phyloP scores from a whole-genome alignment of 2,329 filamentous ascomycete genomes.

The Exserohilum turcica region DNA sequence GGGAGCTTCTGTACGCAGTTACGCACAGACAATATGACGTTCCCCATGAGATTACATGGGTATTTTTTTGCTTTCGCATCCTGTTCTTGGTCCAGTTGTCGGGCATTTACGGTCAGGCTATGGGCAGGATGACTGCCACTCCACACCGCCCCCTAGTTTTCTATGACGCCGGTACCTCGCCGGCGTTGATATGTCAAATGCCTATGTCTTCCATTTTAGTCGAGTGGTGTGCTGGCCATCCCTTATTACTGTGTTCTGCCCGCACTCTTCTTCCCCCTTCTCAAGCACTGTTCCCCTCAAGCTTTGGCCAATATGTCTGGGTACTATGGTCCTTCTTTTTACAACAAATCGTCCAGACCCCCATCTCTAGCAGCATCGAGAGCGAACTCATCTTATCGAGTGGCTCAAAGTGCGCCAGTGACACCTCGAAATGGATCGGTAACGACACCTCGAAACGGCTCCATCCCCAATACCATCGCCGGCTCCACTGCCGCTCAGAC shows the following conservation, averaged over 20 bases:
- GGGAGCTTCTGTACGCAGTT: not conserved
- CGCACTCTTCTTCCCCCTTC: conserved; percentile 2
- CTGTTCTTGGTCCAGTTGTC: conserved; percentile 2
- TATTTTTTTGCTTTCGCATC: not conserved
- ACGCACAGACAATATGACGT: conserved; percentile 5
- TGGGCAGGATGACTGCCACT: conserved; percentile 4
- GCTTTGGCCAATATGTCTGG: conserved; percentile 16
- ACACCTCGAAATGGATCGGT: conserved; percentile 22
- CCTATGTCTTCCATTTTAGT: conserved; percentile 1
- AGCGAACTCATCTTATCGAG: conserved; percentile 20
- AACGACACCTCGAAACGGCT: conserved; percentile 18
- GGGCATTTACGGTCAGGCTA: conserved; percentile 14
- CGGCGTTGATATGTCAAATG: conserved; percentile 1
- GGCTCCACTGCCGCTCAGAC: conserved; percentile 18
- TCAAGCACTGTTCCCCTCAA: not conserved
- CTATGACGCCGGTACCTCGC: conserved; percentile 11
- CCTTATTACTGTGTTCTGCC: not conserved
- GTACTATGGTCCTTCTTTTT: conserved; percentile 26
- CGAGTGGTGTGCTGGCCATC: not conserved
- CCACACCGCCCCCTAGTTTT: conserved; percentile 4
- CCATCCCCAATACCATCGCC: conserved; percentile 14
- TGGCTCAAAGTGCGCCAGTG: conserved; percentile 15
- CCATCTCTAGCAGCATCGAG: conserved; percentile 21
- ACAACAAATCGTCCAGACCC: conserved; percentile 15
- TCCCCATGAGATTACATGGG: conserved; percentile 1